phyloP scores from a whole-genome alignment of 2,329 filamentous ascomycete genomes.

The Balansia obtecta region DNA sequence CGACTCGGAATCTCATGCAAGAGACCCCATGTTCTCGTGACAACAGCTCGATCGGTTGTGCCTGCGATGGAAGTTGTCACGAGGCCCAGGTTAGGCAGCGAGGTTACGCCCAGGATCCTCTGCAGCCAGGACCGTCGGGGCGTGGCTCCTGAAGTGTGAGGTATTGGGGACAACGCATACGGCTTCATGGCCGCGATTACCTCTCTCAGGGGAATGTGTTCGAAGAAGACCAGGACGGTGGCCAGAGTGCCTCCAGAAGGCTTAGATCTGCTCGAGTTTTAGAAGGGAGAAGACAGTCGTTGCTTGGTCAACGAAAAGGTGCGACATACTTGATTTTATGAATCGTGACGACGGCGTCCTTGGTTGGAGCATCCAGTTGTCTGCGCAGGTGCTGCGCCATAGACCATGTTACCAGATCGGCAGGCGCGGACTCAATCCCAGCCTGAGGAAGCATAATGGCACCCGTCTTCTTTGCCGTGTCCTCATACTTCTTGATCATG shows the following conservation, averaged over 20 bases:
- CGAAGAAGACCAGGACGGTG: slow-evolving; percentile 49
- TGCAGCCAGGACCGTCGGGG: slow-evolving; percentile 24
- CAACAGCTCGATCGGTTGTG: slow-evolving; percentile 37
- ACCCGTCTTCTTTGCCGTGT: slow-evolving; percentile 37
- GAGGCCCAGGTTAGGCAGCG: slow-evolving; percentile 39
- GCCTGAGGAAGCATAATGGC: slow-evolving; percentile 49
- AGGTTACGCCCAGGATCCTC: slow-evolving; percentile 35
- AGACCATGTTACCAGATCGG: slow-evolving; percentile 45
- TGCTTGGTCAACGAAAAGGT: not conserved
- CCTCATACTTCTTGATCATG: slow-evolving; percentile 50
- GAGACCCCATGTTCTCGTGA: slow-evolving; percentile 53
- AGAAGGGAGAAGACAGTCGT: not conserved
- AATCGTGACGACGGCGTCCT: slow-evolving; percentile 41
- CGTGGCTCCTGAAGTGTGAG: slow-evolving; percentile 25
- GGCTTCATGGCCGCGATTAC: slow-evolving; percentile 33
- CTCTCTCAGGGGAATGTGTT: slow-evolving; percentile 37
- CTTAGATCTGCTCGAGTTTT: slow-evolving; percentile 12
- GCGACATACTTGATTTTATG: slow-evolving; percentile 26
- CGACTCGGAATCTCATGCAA: slow-evolving; percentile 31
- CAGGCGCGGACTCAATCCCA: slow-evolving; percentile 49
- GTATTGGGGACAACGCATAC: slow-evolving; percentile 45
- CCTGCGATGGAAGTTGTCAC: slow-evolving; percentile 40
- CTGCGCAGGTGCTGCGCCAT: slow-evolving; percentile 38
- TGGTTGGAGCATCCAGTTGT: slow-evolving; percentile 34
- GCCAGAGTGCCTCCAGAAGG: slow-evolving; percentile 57